Base-by-base conservation (phyloP, 192 early-diverging fungal genomes). In the Podila verticillata region DNA sequence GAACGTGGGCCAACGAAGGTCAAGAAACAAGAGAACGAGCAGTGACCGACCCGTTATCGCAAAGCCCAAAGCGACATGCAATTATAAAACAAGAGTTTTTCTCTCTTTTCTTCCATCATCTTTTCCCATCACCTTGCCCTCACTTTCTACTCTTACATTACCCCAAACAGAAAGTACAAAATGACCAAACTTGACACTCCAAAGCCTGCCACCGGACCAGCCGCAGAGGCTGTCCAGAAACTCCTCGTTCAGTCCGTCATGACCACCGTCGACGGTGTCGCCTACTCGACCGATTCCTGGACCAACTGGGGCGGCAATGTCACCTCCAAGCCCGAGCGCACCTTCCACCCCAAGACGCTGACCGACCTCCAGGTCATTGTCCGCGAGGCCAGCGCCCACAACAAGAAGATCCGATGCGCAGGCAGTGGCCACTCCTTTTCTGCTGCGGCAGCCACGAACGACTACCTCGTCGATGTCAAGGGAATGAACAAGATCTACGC, bases 381-480 rank as follows among this genome's bases (percentile, higher is more conserved):
- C 28, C 63, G 72, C 8, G 26, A 58, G 8, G 81, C 84, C 35
- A 62, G 31, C 8, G 44, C 64, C 2, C 15, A 78, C 35, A 63
- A 67, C 17, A 82, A 80, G 13, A 74, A 74, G 44, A 72, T 83
- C 31, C 84, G 82, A 8, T 79, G 81, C 49, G 68, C 66, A 2
- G 82, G 74, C 26, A 63, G 31, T 2, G 84, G 84, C 12, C 81
- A 83, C 44, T 71, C 72, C 32, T 80, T 64, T 68, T 62, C 64
- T 35, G 6, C 36, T 3, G n/a, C 64, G 2, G 36, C 63, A 0
- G 30, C 57, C 20, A 80, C 84, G 12, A 57, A 71, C 24, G 84
- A 67, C 15, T 85, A 74, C 26, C 49, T 83, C 48, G 82, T 83
- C 17, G 63, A 56, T 5, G 29, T 63, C 3, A 69, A 69, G 5